These are phyloP conservation scores for Fonsecaea monophora DNA, from an alignment of 2,329 filamentous ascomycete genomes.

Conservation along the genomic window DNA sequence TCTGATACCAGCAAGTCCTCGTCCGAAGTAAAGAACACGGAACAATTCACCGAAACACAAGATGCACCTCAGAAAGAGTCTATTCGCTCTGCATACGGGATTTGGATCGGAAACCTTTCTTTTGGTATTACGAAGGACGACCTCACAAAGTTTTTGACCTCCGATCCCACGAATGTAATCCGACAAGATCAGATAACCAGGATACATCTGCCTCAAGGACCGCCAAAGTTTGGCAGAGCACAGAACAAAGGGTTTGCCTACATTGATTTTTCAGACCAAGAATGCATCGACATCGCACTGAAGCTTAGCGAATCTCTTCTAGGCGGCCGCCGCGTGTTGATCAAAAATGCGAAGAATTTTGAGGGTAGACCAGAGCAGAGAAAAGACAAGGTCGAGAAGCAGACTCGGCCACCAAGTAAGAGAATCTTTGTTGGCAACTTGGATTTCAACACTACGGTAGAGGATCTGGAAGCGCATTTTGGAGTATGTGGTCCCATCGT, in stretches of 20 bases:
- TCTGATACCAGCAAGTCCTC: slow-evolving; percentile 9
- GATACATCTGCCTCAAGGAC: slow-evolving; percentile 74
- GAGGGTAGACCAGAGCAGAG: slow-evolving; percentile 78
- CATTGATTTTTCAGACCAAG: slow-evolving; percentile 78
- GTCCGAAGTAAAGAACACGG: slow-evolving; percentile 44
- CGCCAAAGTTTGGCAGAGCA: slow-evolving; percentile 60
- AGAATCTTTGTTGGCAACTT: slow-evolving; percentile 90
- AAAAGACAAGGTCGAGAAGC: slow-evolving; percentile 46
- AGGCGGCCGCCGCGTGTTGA: slow-evolving; percentile 78
- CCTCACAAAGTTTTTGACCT: slow-evolving; percentile 75
- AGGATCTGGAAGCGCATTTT: slow-evolving; percentile 81
- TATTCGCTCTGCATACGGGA: slow-evolving; percentile 75
- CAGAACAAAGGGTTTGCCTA: slow-evolving; percentile 96
- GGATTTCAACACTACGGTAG: slow-evolving; percentile 79
- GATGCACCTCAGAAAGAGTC: slow-evolving; percentile 47
- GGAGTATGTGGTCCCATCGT: slow-evolving; percentile 81
- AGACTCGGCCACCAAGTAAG: slow-evolving; percentile 73
- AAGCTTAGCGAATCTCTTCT: slow-evolving; percentile 85
- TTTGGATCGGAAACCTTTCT: slow-evolving; percentile 97
- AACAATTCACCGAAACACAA: neutral
- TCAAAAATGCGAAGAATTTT: slow-evolving; percentile 90
- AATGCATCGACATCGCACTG: slow-evolving; percentile 77
- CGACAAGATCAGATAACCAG: slow-evolving; percentile 77
- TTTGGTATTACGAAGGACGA: slow-evolving; percentile 78
- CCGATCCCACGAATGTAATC: slow-evolving; percentile 45